Evolutionary conservation across 2,329 filamentous ascomycete species (phyloP).

Genomic region (Colletotrichum euphorbiae): DNA sequence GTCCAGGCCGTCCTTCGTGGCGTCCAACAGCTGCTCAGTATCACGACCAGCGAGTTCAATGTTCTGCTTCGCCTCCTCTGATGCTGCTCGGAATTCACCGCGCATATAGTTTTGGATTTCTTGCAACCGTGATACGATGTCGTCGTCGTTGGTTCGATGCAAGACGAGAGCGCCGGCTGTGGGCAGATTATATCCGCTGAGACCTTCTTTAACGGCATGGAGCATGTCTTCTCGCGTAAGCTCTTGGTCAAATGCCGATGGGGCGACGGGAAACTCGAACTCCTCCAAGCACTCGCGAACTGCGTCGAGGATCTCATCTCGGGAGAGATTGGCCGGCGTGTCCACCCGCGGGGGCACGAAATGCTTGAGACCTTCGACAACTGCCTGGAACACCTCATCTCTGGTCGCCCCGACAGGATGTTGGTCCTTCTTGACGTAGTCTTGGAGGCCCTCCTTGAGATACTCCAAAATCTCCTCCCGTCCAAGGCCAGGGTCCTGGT

Average conservation of each 20-base stretch:
- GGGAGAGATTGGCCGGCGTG: constrained; percentile 75
- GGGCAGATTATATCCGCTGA: constrained; percentile 63
- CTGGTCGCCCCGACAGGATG: constrained; percentile 73
- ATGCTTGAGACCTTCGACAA: constrained; percentile 86
- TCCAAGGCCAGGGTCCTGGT: constrained; percentile 90
- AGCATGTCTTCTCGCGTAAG: constrained; percentile 72
- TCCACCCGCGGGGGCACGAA: constrained; percentile 81
- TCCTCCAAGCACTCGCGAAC: constrained; percentile 89
- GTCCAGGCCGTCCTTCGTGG: constrained; percentile 88
- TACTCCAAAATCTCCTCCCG: constrained; percentile 90
- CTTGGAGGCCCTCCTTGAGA: constrained; percentile 84
- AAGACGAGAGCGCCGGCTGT: constrained; percentile 55
- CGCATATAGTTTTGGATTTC: constrained; percentile 74
- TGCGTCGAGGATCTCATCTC: constrained; percentile 85
- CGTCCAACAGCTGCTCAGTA: constrained; percentile 89
- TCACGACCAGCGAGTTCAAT: constrained; percentile 82
- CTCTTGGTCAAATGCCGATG: constrained; percentile 64
- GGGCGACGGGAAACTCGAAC: constrained; percentile 78
- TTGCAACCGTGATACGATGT: constrained; percentile 67
- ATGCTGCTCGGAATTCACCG: constrained; percentile 69
- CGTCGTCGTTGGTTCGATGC: constrained; percentile 56
- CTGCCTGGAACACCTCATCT: constrained; percentile 86
- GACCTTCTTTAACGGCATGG: constrained; percentile 71
- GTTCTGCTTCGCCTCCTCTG: constrained; percentile 79
- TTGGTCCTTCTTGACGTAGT: constrained; percentile 71